Base-by-base conservation (phyloP, 139 green algal species). In the Micractinium conductrix region DNA sequence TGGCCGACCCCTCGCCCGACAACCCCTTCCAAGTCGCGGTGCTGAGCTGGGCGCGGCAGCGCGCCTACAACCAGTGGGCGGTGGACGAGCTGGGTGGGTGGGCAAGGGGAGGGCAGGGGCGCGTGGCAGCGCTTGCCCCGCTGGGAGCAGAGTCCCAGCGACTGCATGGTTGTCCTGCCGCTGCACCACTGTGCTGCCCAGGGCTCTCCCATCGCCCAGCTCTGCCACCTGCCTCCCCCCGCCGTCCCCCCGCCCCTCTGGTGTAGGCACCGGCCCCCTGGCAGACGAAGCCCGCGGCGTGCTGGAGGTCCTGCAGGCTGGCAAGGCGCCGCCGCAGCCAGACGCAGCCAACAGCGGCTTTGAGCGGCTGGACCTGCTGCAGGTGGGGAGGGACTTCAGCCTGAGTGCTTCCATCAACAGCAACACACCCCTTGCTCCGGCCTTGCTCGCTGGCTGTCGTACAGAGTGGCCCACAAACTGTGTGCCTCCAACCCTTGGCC, bases 31-130 rank as follows among this genome's bases (percentile, higher is more conserved):
- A 72, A 16, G 35, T 72, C n/a, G 65, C 65, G 14, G 43, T 91
- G 6, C 60, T 87, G 7, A 84, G 68, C 22, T 95, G 92, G 92
- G 42, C 65, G 28, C 71, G 91, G 37, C 92, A 95, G 85, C 53
- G 85, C 4, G 67, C 74, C 40, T 95, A 93, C 69, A 58, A 87
- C 17, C 60, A 78, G 16, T 94, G 90, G 90, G 90, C 88, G 8
- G 30, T 93, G 33, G 55, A 94, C 69, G 90, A 89, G 44, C 81
- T 91, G 40, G 73, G 79, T 81, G 71, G n/a, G n/a, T n/a, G n/a
- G n/a, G n/a, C n/a, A n/a, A n/a, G n/a, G n/a, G n/a, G n/a, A n/a
- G n/a, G n/a, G n/a, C n/a, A n/a, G n/a, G n/a, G n/a, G n/a, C n/a
- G n/a, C n/a, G n/a, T n/a, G n/a, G n/a, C n/a, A 79, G 85, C 7